Percentiles rank a stretch among this genome's conserved stretches.
Evolutionary conservation across 768 basidiomycete genomes (phyloP).

Genomic region (Lyophyllum semitale): DNA sequence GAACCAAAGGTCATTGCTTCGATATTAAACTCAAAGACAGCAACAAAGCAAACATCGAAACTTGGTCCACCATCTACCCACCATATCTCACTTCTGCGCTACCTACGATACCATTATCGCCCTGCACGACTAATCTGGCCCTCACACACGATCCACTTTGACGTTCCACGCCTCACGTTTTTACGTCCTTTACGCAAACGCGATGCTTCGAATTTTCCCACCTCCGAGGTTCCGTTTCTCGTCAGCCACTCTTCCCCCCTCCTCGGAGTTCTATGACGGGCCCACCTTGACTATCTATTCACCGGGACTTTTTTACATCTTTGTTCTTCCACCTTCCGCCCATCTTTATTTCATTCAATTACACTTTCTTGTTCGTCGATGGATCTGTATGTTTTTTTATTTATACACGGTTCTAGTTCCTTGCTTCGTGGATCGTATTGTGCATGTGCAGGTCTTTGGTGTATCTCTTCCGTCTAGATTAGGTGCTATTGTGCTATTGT

Average conservation of each 20-base stretch:
- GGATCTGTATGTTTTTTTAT: conserved; percentile 1
- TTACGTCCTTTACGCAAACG: neutral
- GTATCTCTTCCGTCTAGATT: neutral
- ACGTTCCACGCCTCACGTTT: conserved; percentile 10
- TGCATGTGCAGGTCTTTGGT: neutral
- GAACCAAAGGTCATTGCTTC: conserved; percentile 2
- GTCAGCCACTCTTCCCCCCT: neutral
- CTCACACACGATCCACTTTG: conserved; percentile 6
- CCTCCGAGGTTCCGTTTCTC: neutral
- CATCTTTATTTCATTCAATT: neutral
- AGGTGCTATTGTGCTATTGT: neutral
- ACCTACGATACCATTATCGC: conserved; percentile 5
- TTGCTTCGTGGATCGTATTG: conserved; percentile 3
- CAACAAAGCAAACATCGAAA: conserved; percentile 1
- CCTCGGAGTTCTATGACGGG: conserved; percentile 6
- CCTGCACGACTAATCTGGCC: conserved; percentile 8
- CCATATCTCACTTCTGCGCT: conserved; percentile 3
- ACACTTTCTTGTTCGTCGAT: neutral
- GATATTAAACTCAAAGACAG: neutral
- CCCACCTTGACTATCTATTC: conserved; percentile 6
- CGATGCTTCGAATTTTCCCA: conserved; percentile 7
- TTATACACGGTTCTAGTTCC: neutral
- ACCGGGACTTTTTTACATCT: conserved; percentile 5
- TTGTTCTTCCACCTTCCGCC: neutral
- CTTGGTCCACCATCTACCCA: conserved; percentile 1